These are phyloP conservation scores for Candida pseudoglaebosa DNA, from an alignment of 805 yeast genomes.

Conservation along the genomic window DNA sequence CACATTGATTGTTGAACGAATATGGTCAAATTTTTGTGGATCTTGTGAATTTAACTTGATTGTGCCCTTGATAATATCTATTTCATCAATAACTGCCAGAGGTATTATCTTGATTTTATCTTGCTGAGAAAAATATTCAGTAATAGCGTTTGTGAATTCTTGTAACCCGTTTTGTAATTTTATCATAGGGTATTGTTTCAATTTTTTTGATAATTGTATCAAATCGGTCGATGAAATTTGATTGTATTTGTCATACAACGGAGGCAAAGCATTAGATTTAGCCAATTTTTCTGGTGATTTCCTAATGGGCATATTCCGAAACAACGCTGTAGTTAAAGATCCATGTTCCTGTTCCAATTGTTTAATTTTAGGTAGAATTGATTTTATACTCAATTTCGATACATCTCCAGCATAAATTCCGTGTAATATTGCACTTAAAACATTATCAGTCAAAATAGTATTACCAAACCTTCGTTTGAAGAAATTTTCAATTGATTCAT, in stretches of 20 bases:
- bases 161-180: constrained; percentile 55
- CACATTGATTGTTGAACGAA: constrained; percentile 57
- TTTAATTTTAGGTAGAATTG: constrained; percentile 54
- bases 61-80: constrained; percentile 17
- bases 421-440: constrained; percentile 78
- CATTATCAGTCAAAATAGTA: constrained; percentile 44
- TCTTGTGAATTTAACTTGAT: constrained; percentile 14
- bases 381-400: constrained; percentile 56
- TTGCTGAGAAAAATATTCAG: constrained; percentile 28
- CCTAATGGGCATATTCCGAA: neutral
- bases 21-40: constrained; percentile 41
- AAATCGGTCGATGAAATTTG: constrained; percentile 26
- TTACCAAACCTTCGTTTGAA: constrained; percentile 66
- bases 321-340: constrained; percentile 47
- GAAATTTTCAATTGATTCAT: constrained; percentile 71
- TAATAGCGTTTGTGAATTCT: constrained; percentile 44
- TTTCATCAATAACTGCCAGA: constrained; percentile 18
- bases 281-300: neutral
- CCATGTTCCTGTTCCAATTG: constrained; percentile 59
- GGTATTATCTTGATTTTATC: constrained; percentile 41
- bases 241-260: neutral
- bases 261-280: constrained; percentile 2
- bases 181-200: constrained; percentile 61
- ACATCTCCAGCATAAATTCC: constrained; percentile 86
- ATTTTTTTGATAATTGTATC: constrained; percentile 23